Base-by-base conservation (phyloP, 495 filamentous ascomycete genomes). In the Tuber aestivum region DNA sequence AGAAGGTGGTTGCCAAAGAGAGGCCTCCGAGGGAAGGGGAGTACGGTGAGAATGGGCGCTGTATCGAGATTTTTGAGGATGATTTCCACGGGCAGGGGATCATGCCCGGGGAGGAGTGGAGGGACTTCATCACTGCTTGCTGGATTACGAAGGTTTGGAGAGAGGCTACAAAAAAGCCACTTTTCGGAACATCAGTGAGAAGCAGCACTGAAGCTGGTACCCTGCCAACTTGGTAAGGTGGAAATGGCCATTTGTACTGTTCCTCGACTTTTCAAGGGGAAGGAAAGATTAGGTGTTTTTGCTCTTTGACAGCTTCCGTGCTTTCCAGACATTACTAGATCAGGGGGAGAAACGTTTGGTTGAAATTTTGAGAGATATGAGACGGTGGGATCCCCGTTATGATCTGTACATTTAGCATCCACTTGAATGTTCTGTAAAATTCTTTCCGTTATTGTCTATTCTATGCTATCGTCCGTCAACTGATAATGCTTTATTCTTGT, bases 101-200 rank as follows among this genome's bases (percentile, higher is more conserved):
- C 42, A 75, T 79, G 81, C 56, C 70, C 4, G 80, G 79, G 40
- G 48, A 38, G 20, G 81, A 82, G 70, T 82, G 81, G 81, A 82
- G 81, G 71, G 81, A 82, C 56, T 77, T 82, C 61, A 72, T 82
- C 71, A 70, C 75, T 18, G 81, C 81, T 27, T 82, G 80, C 70
- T 82, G 77, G 77, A 79, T 82, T 68, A 80, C 81, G 1, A 82
- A 82, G 70, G 81, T 82, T 20, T 82, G 81, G 81, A 80, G 76
- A 45, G 73, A 77, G 61, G 78, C 77, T 69, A 82, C 81, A 12
- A 79, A 75, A 71, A 73, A 68, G 20, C 74, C 74, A n/a, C 75
- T 79, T 70, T 73, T 82, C 40, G 56, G 65, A 3, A 41, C 75
- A 41, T 74, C 72, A 21, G 70, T 74, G 23, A 76, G 56, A 35